Evolutionary conservation across 1,284 basidiomycete species (phyloP).

Genomic region (Malassezia cuniculi): DNA sequence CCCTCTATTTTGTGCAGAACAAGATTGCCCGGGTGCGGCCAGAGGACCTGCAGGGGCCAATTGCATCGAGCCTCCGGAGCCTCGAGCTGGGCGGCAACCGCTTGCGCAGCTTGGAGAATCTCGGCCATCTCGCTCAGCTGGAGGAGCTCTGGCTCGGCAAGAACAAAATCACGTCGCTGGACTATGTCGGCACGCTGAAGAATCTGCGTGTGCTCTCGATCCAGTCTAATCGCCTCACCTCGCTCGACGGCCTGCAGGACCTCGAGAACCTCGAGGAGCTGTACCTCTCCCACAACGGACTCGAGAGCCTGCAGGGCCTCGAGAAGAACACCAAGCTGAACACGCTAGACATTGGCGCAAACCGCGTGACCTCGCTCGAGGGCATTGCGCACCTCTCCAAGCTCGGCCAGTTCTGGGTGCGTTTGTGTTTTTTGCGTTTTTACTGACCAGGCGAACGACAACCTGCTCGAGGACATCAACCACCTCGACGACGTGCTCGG

Average conservation of each 20-base stretch:
- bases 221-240: slow-evolving; percentile 85
- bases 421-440: slow-evolving; percentile 23
- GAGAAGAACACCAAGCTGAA: slow-evolving; percentile 54
- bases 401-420: slow-evolving; percentile 86
- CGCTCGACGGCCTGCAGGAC: slow-evolving; percentile 58
- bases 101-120: slow-evolving; percentile 73
- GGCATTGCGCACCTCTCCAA: slow-evolving; percentile 62
- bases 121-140: slow-evolving; percentile 66
- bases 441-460: slow-evolving; percentile 63
- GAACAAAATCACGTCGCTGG: slow-evolving; percentile 36
- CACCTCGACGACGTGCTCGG: slow-evolving; percentile 63
- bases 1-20: slow-evolving; percentile 91
- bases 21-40: slow-evolving; percentile 63
- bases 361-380: slow-evolving; percentile 66
- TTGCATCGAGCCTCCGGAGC: slow-evolving; percentile 57
- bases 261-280: slow-evolving; percentile 63
- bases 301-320: slow-evolving; percentile 71
- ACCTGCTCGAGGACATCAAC: slow-evolving; percentile 61
- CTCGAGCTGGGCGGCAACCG: slow-evolving; percentile 86
- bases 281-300: slow-evolving; percentile 86
- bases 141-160: slow-evolving; percentile 95
- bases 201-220: slow-evolving; percentile 50
- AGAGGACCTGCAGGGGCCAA: slow-evolving; percentile 54
- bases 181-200: slow-evolving; percentile 16
- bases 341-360: slow-evolving; percentile 76